Base-by-base conservation (phyloP, 352 stramenopile genomes). In the Thalassiosira mediterranea region DNA sequence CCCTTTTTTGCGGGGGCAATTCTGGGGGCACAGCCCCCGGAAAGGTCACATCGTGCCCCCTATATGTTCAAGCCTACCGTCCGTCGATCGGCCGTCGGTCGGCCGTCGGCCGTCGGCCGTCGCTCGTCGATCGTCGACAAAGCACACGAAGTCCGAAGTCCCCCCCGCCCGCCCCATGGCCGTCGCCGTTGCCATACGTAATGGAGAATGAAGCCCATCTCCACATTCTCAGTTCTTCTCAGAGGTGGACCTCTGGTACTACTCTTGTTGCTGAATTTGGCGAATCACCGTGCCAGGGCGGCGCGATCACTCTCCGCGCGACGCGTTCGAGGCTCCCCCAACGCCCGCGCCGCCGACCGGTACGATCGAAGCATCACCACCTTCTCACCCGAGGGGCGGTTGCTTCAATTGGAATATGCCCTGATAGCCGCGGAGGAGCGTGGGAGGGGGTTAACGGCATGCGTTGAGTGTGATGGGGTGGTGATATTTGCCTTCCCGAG, bases 361-460 rank as follows among this genome's bases (percentile, higher is more conserved):
- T 99, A 99, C 81, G 97, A 99, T 87, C 95, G 96, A 73, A 96
- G 96, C 46, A 98, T 99, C 75, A 99, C 97, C 34, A 96, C 98
- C 44, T 99, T 99, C 89, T 97, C 94, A 58, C 95, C 96, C 13
- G 95, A 98, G 81, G 97, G 97, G 21, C 95, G 98, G 76, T 88
- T 99, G 59, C 97, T 98, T 78, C 96, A 98, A 79, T 96, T 99
- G 8, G 96, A 99, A 83, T 99, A 99, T 90, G 96, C 54, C 38
- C 31, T 54, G 21, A 83, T 75, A 32, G 69, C 48, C 21, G 71
- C 61, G 32, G 54, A 76, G 54, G 57, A 72, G 37, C 52, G 69
- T 17, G 69, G 60, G 15, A 11, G 52, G 23, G 69, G 60, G 25
- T 47, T 78, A 2, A 78, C 69, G 7, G 47, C 67, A 13, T 66